Conservation (phyloP, 2,329 filamentous ascomycete species). For the Sarocladiaceae sp. region DNA sequence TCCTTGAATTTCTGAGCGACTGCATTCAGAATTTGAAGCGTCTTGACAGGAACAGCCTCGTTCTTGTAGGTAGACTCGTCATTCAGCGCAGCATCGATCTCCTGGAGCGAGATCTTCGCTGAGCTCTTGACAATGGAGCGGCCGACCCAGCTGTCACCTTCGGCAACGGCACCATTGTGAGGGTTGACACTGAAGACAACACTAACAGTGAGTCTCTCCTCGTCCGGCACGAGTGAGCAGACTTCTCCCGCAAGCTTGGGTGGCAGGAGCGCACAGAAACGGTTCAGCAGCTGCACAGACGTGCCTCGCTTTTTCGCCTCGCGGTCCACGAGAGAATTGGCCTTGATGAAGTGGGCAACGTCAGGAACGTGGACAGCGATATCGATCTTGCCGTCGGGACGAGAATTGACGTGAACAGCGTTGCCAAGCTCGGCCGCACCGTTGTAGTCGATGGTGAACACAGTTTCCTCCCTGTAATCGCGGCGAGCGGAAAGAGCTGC, state of each 20-base stretch:
- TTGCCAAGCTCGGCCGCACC: constrained; percentile 86
- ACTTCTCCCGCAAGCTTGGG: constrained; percentile 80
- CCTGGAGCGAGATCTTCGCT: constrained; percentile 77
- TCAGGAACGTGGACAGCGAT: constrained; percentile 95
- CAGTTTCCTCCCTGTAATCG: constrained; percentile 84
- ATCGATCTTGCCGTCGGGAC: constrained; percentile 81
- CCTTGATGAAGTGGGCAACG: constrained; percentile 94
- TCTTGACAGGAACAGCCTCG: constrained; percentile 63
- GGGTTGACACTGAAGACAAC: constrained; percentile 90
- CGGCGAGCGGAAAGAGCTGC: constrained; percentile 68
- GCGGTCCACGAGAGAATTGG: constrained; percentile 89
- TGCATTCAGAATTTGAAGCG: constrained; percentile 75
- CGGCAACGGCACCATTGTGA: constrained; percentile 70
- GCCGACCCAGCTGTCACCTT: constrained; percentile 90
- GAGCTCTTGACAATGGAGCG: constrained; percentile 90
- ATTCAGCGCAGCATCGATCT: constrained; percentile 78
- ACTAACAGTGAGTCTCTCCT: constrained; percentile 87
- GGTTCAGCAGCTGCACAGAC: constrained; percentile 90
- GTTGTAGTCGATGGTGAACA: constrained; percentile 89
- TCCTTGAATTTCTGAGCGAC: constrained; percentile 90
- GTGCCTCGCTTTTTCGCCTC: constrained; percentile 98
- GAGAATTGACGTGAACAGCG: constrained; percentile 85
- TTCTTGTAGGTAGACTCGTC: constrained; percentile 60
- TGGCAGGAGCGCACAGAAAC: constrained; percentile 82
- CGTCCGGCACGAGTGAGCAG: constrained; percentile 79